phyloP scores from a whole-genome alignment of 352 stramenopile genomes.

The Aphanomyces invadans region DNA sequence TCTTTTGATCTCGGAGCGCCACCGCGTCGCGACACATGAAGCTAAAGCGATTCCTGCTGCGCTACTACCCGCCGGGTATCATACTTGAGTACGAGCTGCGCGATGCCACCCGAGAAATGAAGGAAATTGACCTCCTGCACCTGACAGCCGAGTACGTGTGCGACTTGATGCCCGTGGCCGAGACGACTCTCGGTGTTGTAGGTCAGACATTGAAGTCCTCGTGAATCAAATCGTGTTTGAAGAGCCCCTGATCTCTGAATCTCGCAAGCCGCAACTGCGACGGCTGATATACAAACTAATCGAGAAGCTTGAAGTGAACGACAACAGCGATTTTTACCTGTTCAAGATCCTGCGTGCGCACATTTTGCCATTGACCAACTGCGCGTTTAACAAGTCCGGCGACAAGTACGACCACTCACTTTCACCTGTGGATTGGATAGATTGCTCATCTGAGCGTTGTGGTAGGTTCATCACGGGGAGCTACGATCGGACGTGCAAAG shows the following conservation, averaged over 20 bases:
- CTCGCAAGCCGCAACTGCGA: conserved; percentile 89
- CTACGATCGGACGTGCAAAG: conserved; percentile 93
- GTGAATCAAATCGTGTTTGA: conserved; percentile 95
- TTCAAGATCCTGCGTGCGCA: conserved; percentile 95
- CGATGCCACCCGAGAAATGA: conserved; percentile 90
- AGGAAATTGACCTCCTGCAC: conserved; percentile 93
- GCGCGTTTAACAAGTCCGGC: conserved; percentile 94
- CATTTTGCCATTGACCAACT: conserved; percentile 94
- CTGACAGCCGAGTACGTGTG: conserved; percentile 82
- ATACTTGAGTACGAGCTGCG: conserved; percentile 94
- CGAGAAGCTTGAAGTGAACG: conserved; percentile 91
- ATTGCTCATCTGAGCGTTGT: background rate
- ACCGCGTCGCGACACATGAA: conserved; percentile 64
- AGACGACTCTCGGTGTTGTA: conserved; percentile 27
- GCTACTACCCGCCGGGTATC: conserved; percentile 94
- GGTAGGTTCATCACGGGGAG: conserved; percentile 91
- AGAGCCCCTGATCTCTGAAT: conserved; percentile 90
- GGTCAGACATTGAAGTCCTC: conserved; percentile 89
- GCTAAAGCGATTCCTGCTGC: conserved; percentile 91
- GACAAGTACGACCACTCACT: conserved; percentile 88
- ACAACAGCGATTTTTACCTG: conserved; percentile 93
- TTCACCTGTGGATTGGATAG: too few relatives aligned
- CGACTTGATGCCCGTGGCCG: background rate
- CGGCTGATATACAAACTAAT: conserved; percentile 93
- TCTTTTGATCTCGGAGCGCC: conserved; percentile 5